These are phyloP conservation scores for Cordia subcordata DNA, from an alignment of 257 asterid genomes.

Conservation along the genomic window DNA sequence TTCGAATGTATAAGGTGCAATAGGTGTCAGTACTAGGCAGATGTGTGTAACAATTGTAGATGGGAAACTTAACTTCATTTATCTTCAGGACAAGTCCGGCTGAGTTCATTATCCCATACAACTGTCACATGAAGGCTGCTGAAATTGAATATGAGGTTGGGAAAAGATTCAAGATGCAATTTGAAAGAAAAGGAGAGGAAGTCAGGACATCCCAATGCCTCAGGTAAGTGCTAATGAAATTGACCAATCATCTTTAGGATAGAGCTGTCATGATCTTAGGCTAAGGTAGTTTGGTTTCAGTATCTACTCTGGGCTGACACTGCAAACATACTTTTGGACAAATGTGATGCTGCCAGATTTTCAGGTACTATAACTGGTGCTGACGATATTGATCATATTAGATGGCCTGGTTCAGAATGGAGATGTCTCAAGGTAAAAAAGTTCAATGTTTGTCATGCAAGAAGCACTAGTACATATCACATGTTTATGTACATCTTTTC, in stretches of 20 bases:
- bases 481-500: too few relatives aligned
- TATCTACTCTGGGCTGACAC: too few relatives aligned
- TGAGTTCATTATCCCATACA: slow-evolving; percentile 7
- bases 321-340: neutral
- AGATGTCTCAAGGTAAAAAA: slow-evolving; percentile 12
- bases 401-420: slow-evolving; percentile 16
- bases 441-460: too few relatives aligned
- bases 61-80: too few relatives aligned
- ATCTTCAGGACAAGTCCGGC: neutral
- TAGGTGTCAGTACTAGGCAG: too few relatives aligned
- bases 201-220: neutral
- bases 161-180: slow-evolving; percentile 10
- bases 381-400: slow-evolving; percentile 7
- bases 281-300: too few relatives aligned
- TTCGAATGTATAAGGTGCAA: too few relatives aligned
- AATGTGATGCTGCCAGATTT: neutral
- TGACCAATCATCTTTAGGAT: neutral
- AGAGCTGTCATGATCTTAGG: too few relatives aligned
- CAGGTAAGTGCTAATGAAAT: neutral
- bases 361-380: slow-evolving; percentile 3
- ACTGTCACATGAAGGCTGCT: slow-evolving; percentile 6
- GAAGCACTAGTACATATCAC: too few relatives aligned
- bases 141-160: slow-evolving; percentile 4
- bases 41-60: too few relatives aligned
- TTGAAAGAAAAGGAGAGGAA: neutral